Evolutionary conservation across 192 early-diverging fungal genomes (phyloP), one percentile per base, ranked within the genome.

Genomic region (Coemansia brasiliensis): DNA sequence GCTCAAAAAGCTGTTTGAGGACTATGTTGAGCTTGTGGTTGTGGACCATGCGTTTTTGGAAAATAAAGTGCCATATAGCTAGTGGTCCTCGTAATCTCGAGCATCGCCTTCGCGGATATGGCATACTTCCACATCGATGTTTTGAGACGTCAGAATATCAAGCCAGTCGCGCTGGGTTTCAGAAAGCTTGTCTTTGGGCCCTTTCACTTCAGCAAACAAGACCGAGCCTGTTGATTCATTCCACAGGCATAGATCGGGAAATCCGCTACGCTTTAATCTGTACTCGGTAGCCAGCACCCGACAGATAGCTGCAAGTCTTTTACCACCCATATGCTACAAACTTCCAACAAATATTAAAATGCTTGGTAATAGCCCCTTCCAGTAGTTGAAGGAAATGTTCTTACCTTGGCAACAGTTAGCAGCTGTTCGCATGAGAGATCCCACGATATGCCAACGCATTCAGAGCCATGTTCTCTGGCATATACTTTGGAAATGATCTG

Each of bases 231-330:
- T 81, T 6, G 63, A 57, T 13, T 81, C 74, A 43, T 87, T 79
- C 88, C 88, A 90, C 43, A 87, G 74, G 35, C 86, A 88, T 49
- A 90, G 50, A 50, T 90, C 88, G 1, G 88, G 88, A 57, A 88
- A 85, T 4, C 88, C 88, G 38, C 83, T 84, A 15, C 74, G 69
- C 12, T 85, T 83, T 24, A 82, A 77, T 9, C 77, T 72, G 59
- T 84, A 88, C 59, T 90, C 87, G 26, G 82, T 79, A 5, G 86
- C 83, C 29, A 90, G 49, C 5, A 83, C 60, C 24, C 69, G 65
- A 58, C 85, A 87, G 38, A 90, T 81, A 20, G 82, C 83, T 0
- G 82, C 56, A 24, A 90, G 60, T 12, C 79, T 65, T 39, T 54
- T 32, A 1, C 81, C 80, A 18, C 85, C 87, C 20, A 90, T 80